A percentile compares a stretch with the other conserved stretches of the same genome.
These are phyloP conservation scores for Angomonas deanei DNA, from an alignment of 208 protist genomes.

Conservation along the genomic window DNA sequence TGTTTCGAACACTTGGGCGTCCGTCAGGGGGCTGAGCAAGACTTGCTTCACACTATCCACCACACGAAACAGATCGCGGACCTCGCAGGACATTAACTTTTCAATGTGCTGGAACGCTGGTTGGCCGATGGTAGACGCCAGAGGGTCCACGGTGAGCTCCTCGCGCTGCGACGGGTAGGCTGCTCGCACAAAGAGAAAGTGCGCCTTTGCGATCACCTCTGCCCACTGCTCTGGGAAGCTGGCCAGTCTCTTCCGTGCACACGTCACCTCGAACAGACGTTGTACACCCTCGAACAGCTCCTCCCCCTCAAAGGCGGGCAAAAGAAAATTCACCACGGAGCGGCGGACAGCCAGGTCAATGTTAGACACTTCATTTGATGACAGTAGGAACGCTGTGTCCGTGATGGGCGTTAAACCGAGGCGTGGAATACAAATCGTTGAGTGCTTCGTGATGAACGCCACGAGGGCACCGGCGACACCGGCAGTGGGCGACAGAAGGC, in stretches of 20 bases:
- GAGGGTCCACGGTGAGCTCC: background rate
- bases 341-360: slow-evolving; percentile 16
- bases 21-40: slow-evolving; percentile 24
- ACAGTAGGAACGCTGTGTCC: slow-evolving; percentile 60
- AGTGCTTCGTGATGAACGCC: slow-evolving; percentile 58
- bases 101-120: background rate
- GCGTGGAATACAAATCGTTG: slow-evolving; percentile 48
- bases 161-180: background rate
- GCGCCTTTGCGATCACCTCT: slow-evolving; percentile 41
- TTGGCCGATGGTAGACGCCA: background rate
- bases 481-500: slow-evolving; percentile 8
- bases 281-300: slow-evolving; percentile 54
- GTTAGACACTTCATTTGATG: slow-evolving; percentile 7
- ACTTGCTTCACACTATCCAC: slow-evolving; percentile 29
- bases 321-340: slow-evolving; percentile 39
- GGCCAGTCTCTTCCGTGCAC: slow-evolving; percentile 42
- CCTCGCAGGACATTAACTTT: slow-evolving; percentile 11
- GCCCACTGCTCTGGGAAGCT: slow-evolving; percentile 32
- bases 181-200: slow-evolving; percentile 19
- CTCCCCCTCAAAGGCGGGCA: slow-evolving; percentile 50
- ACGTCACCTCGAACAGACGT: slow-evolving; percentile 48
- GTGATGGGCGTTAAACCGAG: slow-evolving; percentile 44
- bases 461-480: slow-evolving; percentile 39
- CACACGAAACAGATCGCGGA: slow-evolving; percentile 29
- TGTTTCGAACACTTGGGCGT: slow-evolving; percentile 38